Evolutionary conservation across 176 grass and related monocot genomes (phyloP), one percentile per base, ranked within the genome.

Genomic region (Saccharum officinarum): DNA sequence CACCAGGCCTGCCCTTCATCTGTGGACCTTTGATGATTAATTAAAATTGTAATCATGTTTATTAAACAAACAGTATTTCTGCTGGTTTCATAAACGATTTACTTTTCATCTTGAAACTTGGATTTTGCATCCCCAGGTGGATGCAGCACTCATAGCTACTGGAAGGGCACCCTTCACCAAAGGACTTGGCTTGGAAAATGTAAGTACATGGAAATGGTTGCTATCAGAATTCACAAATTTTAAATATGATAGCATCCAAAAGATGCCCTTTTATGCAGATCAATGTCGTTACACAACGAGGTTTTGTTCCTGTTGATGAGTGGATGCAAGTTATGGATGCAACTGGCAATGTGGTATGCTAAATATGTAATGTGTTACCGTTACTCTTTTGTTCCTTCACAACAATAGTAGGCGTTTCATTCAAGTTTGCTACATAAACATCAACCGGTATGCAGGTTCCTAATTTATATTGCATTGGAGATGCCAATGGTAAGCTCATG

Each of bases 181-280:
- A 47, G 95, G 93, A 78, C 95, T 98, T 89, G 95, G 95, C 81
- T 92, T 98, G 91, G 95, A 98, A 92, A 98, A 98, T 90, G 93
- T 98, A 66, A 76, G 91, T 82, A 55, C 52, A 30, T 76, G 62
- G 81, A 59, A 69, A 79, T 80, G 40, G 26, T 72, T 41, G 44
- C 71, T 67, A 76, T 81, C 25, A 67, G 4, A 42, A 70, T 64
- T 73, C 75, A 2, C 57, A 52, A 37, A 10, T 25, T 40, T 73
- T 80, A 17, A 39, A 39, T 52, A 16, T 74, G 71, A 23, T 61
- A 26, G 8, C 38, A 37, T 33, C 40, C 41, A 79, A 79, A 86
- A 34, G 66, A 42, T 80, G 28, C 61, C 2, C 61, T 89, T 82
- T 44, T 80, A 63, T 87, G 73, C 82, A 98, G 91, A 89, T 98